These are phyloP conservation scores for Cystoderma amianthinum DNA, from an alignment of 768 basidiomycete species.

Conservation along the genomic window DNA sequence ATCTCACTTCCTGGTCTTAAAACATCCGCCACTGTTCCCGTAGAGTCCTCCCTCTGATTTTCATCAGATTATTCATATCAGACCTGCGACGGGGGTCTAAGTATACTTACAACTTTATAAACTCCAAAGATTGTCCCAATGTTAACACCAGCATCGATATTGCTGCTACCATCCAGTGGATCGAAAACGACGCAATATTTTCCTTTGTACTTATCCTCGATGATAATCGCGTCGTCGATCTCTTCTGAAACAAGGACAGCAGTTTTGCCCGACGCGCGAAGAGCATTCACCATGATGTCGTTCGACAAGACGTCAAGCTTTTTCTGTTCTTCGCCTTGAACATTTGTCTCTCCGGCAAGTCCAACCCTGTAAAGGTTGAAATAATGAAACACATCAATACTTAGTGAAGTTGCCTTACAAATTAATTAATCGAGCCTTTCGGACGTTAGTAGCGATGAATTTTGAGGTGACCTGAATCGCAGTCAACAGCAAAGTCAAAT, in stretches of 20 bases:
- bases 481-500: slow-evolving; percentile 88
- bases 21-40: slow-evolving; percentile 81
- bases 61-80: not conserved
- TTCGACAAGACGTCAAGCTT: slow-evolving; percentile 97
- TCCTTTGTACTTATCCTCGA: slow-evolving; percentile 74
- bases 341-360: slow-evolving; percentile 92
- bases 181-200: slow-evolving; percentile 98
- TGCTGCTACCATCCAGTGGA: slow-evolving; percentile 92
- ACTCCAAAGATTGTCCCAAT: slow-evolving; percentile 98
- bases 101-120: slow-evolving; percentile 72
- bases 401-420: slow-evolving; percentile 48
- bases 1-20: slow-evolving; percentile 91
- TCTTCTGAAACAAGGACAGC: slow-evolving; percentile 97
- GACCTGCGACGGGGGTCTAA: too few relatives aligned
- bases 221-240: slow-evolving; percentile 86
- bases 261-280: slow-evolving; percentile 93
- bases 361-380: slow-evolving; percentile 65
- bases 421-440: slow-evolving; percentile 95
- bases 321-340: slow-evolving; percentile 99
- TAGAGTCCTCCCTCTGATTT: slow-evolving; percentile 67
- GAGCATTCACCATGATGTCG: slow-evolving; percentile 98
- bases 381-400: slow-evolving; percentile 1
- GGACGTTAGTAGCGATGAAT: slow-evolving; percentile 97
- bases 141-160: slow-evolving; percentile 98
- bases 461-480: slow-evolving; percentile 96